Conservation (phyloP, 345 rosid species). For the Citrus sinensis region DNA sequence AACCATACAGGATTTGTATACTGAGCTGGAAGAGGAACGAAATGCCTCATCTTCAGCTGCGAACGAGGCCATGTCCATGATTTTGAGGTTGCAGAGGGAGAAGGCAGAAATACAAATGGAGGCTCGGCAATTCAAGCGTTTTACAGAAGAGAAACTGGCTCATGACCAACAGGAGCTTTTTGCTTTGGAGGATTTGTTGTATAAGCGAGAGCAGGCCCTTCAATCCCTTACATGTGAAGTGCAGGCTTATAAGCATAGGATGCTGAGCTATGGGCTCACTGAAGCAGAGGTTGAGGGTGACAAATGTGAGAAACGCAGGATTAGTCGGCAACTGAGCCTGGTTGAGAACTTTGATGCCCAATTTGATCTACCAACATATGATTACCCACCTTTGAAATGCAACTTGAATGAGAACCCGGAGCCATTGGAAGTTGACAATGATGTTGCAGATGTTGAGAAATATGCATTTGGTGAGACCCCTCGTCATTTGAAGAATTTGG, state of each 20-base stretch:
- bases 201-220: slow-evolving; percentile 85
- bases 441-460: slow-evolving; percentile 69
- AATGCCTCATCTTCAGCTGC: slow-evolving; percentile 95
- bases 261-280: slow-evolving; percentile 86
- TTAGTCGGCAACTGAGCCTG: slow-evolving; percentile 41
- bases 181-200: slow-evolving; percentile 74
- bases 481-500: slow-evolving; percentile 63
- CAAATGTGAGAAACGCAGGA: slow-evolving; percentile 39
- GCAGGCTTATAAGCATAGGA: slow-evolving; percentile 88
- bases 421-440: slow-evolving; percentile 51
- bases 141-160: slow-evolving; percentile 83
- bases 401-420: slow-evolving; percentile 51
- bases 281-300: slow-evolving; percentile 73
- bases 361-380: slow-evolving; percentile 44
- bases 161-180: slow-evolving; percentile 86
- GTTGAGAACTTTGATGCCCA: slow-evolving; percentile 41
- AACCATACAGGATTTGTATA: slow-evolving; percentile 57
- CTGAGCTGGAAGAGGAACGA: slow-evolving; percentile 89
- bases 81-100: slow-evolving; percentile 89
- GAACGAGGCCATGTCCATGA: slow-evolving; percentile 98
- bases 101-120: slow-evolving; percentile 97
- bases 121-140: slow-evolving; percentile 83
- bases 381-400: slow-evolving; percentile 87
- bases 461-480: slow-evolving; percentile 71
- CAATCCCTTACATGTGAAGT: slow-evolving; percentile 78